These are phyloP conservation scores for Macaranga tanarius DNA, from an alignment of 441 rosid genomes.

Conservation along the genomic window DNA sequence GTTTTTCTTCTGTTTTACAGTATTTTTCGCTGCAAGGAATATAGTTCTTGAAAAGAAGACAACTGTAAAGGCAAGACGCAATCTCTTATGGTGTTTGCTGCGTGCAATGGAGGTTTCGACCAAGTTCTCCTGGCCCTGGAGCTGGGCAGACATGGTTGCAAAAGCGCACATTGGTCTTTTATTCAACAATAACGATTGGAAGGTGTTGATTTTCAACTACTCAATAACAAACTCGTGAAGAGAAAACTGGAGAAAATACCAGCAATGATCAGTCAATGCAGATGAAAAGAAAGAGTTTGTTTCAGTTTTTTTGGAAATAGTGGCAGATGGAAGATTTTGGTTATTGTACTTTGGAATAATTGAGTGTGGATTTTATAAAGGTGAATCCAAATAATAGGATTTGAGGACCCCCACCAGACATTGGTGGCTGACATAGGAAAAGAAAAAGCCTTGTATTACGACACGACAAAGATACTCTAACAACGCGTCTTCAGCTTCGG, in stretches of 20 bases:
- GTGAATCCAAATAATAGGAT: not conserved
- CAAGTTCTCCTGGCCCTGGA: not conserved
- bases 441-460: not conserved
- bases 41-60: constrained; percentile 12
- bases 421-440: not conserved
- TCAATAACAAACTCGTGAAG: not conserved
- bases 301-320: not conserved
- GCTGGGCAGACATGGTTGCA: not conserved
- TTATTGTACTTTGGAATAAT: too few species aligned
- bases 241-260: not conserved
- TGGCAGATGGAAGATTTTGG: not conserved
- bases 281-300: not conserved
- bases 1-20: not conserved
- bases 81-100: constrained; percentile 29
- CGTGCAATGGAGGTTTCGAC: constrained; percentile 31
- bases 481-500: not conserved
- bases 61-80: constrained; percentile 45
- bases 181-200: not conserved
- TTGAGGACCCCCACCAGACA: not conserved
- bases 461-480: not conserved
- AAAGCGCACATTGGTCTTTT: not conserved
- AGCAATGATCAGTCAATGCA: not conserved
- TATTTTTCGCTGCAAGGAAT: not conserved
- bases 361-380: not conserved
- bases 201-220: too few species aligned